Base-by-base conservation (phyloP, 148 eudicot genomes). In the Fagopyrum tataricum region DNA sequence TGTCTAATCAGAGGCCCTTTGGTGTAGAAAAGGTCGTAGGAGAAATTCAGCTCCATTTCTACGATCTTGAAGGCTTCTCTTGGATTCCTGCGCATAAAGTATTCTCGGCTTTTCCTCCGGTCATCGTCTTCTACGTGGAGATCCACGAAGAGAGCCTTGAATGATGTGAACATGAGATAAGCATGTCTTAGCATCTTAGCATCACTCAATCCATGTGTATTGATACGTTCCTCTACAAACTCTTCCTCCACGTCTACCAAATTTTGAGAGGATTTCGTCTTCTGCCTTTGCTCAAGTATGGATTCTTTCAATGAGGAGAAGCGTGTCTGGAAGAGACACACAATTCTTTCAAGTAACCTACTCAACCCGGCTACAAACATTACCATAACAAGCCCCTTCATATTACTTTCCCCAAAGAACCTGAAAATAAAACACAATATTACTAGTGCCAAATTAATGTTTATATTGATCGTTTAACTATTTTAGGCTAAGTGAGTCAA, bases 11-110 rank as follows among this genome's bases (percentile, higher is more conserved):
- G 40, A 18, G 49, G 31, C 1, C 23, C 44, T 52, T 85, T 85
- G 7, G 83, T 85, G 67, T 70, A 80, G 52, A 85, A 78, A 0
- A 62, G 67, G 4, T 78, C 88, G 62, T 82, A 82, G 3, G 82
- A 41, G n/a, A 85, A 39, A 12, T 80, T 82, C 13, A 82, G 81
- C 73, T 85, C 85, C 12, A 78, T 76, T 73, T 77, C 71, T 0
- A 80, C 44, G 4, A 78, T 73, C 58, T 18, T 44, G 46, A 78
- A 71, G 2, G 80, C 85, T 18, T 78, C 62, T 13, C 1, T 0
- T 11, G 23, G 47, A 0, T 11, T 6, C 44, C 24, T 31, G 4
- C 0, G 0, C 0, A 73, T 75, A 56, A 83, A 83, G 55, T 53
- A 44, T 0, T 23, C 11, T 8, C 75, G 73, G 55, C 81, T 79